Evolutionary conservation across 768 basidiomycete species (phyloP), one percentile per base, ranked within the genome.

Genomic region (Filobasidium floriforme): DNA sequence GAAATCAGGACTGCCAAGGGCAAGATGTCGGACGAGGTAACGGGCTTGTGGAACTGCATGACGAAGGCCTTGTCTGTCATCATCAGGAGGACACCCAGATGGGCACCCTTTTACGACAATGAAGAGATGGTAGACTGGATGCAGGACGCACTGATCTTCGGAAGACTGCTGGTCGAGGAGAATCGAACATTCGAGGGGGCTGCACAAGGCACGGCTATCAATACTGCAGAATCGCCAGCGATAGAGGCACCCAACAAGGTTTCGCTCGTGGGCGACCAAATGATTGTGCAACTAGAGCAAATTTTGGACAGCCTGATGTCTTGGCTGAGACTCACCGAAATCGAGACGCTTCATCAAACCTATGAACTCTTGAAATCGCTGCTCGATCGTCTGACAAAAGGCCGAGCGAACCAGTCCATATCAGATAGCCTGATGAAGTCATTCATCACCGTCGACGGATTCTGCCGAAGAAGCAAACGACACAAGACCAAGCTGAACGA

Each of bases 101-200:
- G 96, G 96, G 84, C 96, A 0, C 76, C 81, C 9, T 88, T 83
- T 75, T 89, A 89, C 76, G 87, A 89, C 62, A 86, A 85, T 71
- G 84, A 86, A 29, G 86, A 87, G 64, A 96, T 99, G 93, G 83
- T 89, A 15, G 84, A 86, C 40, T 99, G 96, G 96, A 98, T 99
- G 96, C 85, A 93, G 63, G 96, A 98, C 75, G 96, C 93, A 1
- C 82, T 98, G 61, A 92, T 98, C 69, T 92, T 96, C 73, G 92
- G 88, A 10, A 81, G 88, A 70, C 89, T 93, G 72, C 83, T 96
- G 81, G 79, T 96, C 57, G 87, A 85, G 1, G 87, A 91, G 69
- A 85, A 91, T 79, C 81, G 86, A 51, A 84, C 87, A 12, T 85
- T 99, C 68, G 92, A 94, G 76, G 82, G 81, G 29, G 87, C 88